Evolutionary conservation across 2,329 filamentous ascomycete species (phyloP).

Genomic region (Diplodia mutila): DNA sequence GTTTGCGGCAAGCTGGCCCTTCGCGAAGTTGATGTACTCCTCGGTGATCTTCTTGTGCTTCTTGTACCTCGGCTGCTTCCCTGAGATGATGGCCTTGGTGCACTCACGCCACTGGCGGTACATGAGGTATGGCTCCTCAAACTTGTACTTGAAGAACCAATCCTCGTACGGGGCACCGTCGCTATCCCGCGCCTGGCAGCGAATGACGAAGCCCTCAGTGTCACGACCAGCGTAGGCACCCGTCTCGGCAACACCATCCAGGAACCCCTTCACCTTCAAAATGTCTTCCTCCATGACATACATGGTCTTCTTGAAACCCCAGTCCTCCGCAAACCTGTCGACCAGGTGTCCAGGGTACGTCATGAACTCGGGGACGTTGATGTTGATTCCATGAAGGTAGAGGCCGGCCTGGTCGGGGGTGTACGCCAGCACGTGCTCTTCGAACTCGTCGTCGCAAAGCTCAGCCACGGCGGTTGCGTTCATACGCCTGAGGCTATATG

Average conservation of each 20-base stretch:
- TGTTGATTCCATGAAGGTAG: constrained; percentile 94
- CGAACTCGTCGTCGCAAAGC: constrained; percentile 92
- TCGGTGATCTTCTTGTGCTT: constrained; percentile 91
- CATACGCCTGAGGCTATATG: constrained; percentile 71
- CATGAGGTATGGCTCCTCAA: constrained; percentile 98
- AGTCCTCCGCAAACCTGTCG: constrained; percentile 84
- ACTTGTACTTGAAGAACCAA: constrained; percentile 99
- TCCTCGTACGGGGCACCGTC: constrained; percentile 67
- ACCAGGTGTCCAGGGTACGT: constrained; percentile 85
- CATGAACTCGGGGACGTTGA: constrained; percentile 89
- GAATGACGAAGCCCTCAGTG: constrained; percentile 94
- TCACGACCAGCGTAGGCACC: constrained; percentile 89
- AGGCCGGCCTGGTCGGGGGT: constrained; percentile 80
- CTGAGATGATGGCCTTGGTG: constrained; percentile 83
- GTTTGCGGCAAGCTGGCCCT: constrained; percentile 70
- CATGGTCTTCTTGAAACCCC: constrained; percentile 91
- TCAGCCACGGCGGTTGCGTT: constrained; percentile 96
- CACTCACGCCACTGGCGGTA: constrained; percentile 98
- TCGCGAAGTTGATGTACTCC: constrained; percentile 84
- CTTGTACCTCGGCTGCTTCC: constrained; percentile 73
- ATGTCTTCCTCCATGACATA: constrained; percentile 78
- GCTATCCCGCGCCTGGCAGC: constrained; percentile 71
- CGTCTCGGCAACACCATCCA: constrained; percentile 83
- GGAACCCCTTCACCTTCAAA: constrained; percentile 73
- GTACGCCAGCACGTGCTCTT: constrained; percentile 95